A percentile compares a stretch with the other conserved stretches of the same genome.
These are phyloP conservation scores for Pyricularia sp. DNA, from an alignment of 2,329 filamentous ascomycete genomes.

Conservation along the genomic window DNA sequence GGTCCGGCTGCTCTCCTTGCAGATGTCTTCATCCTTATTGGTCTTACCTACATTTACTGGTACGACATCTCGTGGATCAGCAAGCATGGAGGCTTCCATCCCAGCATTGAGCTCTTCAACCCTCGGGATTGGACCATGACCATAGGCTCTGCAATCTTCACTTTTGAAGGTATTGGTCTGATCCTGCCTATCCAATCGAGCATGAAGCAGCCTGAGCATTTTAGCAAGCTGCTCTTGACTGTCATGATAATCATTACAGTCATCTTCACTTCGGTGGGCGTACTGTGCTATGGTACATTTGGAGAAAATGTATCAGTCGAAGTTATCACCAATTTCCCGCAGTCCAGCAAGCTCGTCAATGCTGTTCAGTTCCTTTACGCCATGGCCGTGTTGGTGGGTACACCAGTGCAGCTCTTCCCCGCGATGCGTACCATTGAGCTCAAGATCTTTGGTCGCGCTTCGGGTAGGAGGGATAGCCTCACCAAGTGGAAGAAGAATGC, in stretches of 20 bases:
- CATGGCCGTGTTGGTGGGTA: conserved; percentile 90
- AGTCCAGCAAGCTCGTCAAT: conserved; percentile 91
- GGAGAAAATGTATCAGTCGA: conserved; percentile 93
- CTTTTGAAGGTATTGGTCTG: conserved; percentile 92
- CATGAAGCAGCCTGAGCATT: conserved; percentile 84
- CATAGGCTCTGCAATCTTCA: conserved; percentile 97
- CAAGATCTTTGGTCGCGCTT: conserved; percentile 79
- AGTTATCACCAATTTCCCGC: conserved; percentile 87
- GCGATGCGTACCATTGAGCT: conserved; percentile 95
- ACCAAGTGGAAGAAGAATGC: conserved; percentile 99
- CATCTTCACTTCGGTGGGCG: conserved; percentile 82
- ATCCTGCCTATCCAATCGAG: conserved; percentile 98
- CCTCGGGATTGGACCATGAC: conserved; percentile 87
- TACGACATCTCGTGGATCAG: conserved; percentile 78
- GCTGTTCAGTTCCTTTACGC: conserved; percentile 94
- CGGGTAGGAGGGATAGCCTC: conserved; percentile 90
- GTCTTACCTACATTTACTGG: conserved; percentile 88
- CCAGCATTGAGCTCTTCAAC: conserved; percentile 83
- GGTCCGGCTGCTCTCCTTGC: conserved; percentile 89
- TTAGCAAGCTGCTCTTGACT: conserved; percentile 71
- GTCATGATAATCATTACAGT: conserved; percentile 94
- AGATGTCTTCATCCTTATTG: conserved; percentile 86
- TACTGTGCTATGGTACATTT: conserved; percentile 89
- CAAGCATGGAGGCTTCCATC: conserved; percentile 59
- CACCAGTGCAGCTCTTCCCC: conserved; percentile 91